Conservation (phyloP, 768 basidiomycete genomes). For the Phanerochaete sordida region DNA sequence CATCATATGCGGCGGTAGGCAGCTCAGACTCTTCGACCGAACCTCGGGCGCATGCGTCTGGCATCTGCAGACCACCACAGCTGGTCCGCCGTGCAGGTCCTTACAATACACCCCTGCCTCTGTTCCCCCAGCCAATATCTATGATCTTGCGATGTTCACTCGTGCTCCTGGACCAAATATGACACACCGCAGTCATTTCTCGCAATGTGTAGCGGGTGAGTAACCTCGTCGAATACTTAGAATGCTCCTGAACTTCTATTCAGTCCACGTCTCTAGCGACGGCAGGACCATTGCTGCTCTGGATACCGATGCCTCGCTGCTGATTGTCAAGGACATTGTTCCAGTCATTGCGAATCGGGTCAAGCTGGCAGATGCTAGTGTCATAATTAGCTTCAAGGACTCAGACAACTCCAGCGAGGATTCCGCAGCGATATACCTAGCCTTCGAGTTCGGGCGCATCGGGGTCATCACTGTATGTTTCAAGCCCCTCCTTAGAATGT, state of each 20-base stretch:
- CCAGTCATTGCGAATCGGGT: conserved; percentile 22
- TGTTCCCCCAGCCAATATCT: not conserved
- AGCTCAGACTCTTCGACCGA: conserved; percentile 54
- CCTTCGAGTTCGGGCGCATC: conserved; percentile 25
- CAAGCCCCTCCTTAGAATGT: not conserved
- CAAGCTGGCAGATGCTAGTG: conserved; percentile 11
- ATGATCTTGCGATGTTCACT: not conserved
- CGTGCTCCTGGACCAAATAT: not conserved
- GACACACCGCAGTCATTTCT: not conserved
- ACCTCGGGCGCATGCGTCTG: conserved; percentile 37
- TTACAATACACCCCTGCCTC: not conserved
- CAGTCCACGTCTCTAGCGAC: conserved; percentile 35
- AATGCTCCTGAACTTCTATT: conserved; percentile 6
- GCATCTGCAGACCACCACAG: not conserved
- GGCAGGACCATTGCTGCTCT: conserved; percentile 32
- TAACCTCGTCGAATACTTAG: not conserved
- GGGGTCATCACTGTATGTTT: conserved; percentile 24
- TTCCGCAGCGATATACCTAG: conserved; percentile 20
- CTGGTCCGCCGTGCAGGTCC: not conserved
- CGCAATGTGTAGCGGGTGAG: conserved; percentile 8
- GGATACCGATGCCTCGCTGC: conserved; percentile 17
- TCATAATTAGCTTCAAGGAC: not conserved
- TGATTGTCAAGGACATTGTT: conserved; percentile 33
- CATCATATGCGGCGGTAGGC: conserved; percentile 50
- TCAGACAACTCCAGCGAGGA: not conserved